Evolutionary conservation across 345 rosid species (phyloP).

Genomic region (Rhodamnia argentea): DNA sequence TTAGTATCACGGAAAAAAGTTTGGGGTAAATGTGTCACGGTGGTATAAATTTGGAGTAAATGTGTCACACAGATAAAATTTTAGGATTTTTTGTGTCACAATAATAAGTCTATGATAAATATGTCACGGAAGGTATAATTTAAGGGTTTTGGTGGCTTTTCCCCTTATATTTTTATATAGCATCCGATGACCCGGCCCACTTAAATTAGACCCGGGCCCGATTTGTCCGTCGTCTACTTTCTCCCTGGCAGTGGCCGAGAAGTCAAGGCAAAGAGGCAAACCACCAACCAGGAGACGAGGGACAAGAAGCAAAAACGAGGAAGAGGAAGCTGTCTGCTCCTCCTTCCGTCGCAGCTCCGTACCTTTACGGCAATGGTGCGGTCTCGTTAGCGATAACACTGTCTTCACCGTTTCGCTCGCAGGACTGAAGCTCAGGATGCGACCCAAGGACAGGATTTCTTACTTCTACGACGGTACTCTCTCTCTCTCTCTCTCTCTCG

Average conservation of each 20-base stretch:
- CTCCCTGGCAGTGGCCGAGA: not conserved
- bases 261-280: not conserved
- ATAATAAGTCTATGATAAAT: no score
- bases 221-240: not conserved
- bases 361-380: not conserved
- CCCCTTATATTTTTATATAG: no score
- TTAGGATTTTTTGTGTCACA: no score
- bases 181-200: not conserved
- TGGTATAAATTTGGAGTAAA: no score
- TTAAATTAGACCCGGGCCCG: not conserved
- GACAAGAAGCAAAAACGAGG: not conserved
- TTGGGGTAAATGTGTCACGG: no score
- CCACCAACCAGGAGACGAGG: not conserved
- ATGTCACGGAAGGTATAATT: no score
- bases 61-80: no score
- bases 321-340: not conserved
- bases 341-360: not conserved
- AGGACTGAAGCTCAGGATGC: constrained; percentile 27
- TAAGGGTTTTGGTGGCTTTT: no score
- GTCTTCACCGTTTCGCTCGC: not conserved
- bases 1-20: no score
- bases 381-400: not conserved
- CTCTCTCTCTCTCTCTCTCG: not conserved
- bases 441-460: constrained; percentile 77
- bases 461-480: constrained; percentile 85